Evolutionary conservation across 768 basidiomycete genomes (phyloP).

Genomic region (Coprinellus micaceus): DNA sequence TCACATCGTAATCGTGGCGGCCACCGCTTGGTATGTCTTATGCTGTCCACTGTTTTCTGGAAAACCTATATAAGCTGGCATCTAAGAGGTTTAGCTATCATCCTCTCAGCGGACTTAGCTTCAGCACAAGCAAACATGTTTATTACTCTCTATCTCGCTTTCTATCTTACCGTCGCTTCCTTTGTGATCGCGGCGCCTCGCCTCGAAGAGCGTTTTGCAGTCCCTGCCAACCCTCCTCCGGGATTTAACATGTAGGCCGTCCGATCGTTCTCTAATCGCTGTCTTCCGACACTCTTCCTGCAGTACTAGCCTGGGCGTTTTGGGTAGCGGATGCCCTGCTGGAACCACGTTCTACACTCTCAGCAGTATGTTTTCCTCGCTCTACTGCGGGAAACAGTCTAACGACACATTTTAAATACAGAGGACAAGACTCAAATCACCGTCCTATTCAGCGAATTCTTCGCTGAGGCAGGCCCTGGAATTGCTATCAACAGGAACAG

Average conservation of each 20-base stretch:
- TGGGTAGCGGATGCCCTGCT: slow-evolving; percentile 19
- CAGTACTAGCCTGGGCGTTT: slow-evolving; percentile 17
- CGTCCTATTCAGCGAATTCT: slow-evolving; percentile 3
- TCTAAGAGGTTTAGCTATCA: too few relatives aligned
- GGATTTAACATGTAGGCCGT: slow-evolving; percentile 12
- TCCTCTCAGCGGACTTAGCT: too few relatives aligned
- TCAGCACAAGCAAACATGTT: too few relatives aligned
- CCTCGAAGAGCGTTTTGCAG: background rate
- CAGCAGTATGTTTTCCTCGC: slow-evolving; percentile 5
- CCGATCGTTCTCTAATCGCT: background rate
- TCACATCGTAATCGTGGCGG: too few relatives aligned
- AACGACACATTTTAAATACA: background rate
- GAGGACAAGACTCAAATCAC: background rate
- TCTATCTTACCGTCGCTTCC: background rate
- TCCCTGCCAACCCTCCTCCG: slow-evolving; percentile 4
- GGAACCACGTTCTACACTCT: slow-evolving; percentile 15
- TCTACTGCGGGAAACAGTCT: background rate
- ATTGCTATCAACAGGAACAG: slow-evolving; percentile 18
- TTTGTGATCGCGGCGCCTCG: background rate
- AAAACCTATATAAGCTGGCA: too few relatives aligned
- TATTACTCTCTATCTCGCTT: background rate
- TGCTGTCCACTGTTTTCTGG: too few relatives aligned
- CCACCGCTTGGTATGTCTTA: too few relatives aligned
- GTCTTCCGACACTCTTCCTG: background rate
- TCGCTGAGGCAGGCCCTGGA: slow-evolving; percentile 14